phyloP scores from a whole-genome alignment of 2,329 filamentous ascomycete species.

The Bipolaris bicolor region DNA sequence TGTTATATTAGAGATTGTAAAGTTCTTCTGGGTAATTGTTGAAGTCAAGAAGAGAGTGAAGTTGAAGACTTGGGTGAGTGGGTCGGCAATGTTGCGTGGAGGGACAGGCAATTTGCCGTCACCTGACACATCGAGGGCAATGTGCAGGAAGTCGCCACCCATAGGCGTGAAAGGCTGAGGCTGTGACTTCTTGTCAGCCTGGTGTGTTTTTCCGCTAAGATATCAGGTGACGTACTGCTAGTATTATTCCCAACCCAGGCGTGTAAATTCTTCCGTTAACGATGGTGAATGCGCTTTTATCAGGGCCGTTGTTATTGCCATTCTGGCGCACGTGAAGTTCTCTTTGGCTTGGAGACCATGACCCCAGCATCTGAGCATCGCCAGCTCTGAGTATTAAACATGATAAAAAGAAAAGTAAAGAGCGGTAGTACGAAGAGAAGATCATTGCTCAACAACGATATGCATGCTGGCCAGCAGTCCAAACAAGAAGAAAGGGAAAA shows the following conservation, averaged over 20 bases:
- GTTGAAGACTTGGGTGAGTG: slow-evolving; percentile 64
- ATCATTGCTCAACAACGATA: slow-evolving; percentile 42
- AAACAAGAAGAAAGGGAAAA: slow-evolving; percentile 13
- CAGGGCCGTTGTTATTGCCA: slow-evolving; percentile 27
- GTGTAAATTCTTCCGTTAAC: slow-evolving; percentile 72
- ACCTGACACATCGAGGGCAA: slow-evolving; percentile 70
- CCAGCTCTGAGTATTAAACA: slow-evolving; percentile 28
- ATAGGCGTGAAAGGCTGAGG: slow-evolving; percentile 48
- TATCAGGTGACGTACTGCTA: slow-evolving; percentile 54
- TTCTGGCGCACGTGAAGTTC: slow-evolving; percentile 25
- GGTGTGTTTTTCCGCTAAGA: background rate
- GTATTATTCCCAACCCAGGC: slow-evolving; percentile 69
- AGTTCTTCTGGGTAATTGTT: slow-evolving; percentile 67
- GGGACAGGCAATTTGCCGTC: slow-evolving; percentile 68
- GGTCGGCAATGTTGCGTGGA: slow-evolving; percentile 58
- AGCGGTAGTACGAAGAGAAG: slow-evolving; percentile 19
- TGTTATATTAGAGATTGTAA: slow-evolving; percentile 71
- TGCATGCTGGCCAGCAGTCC: slow-evolving; percentile 31
- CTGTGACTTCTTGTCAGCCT: slow-evolving; percentile 26
- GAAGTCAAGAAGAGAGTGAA: slow-evolving; percentile 72
- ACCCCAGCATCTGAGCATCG: slow-evolving; percentile 39
- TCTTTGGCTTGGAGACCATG: slow-evolving; percentile 18
- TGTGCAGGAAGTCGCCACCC: slow-evolving; percentile 60
- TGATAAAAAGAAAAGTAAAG: slow-evolving; percentile 21
- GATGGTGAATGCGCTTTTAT: slow-evolving; percentile 58